These are phyloP conservation scores for Claviceps citrina DNA, from an alignment of 2,329 filamentous ascomycete genomes.

Conservation along the genomic window DNA sequence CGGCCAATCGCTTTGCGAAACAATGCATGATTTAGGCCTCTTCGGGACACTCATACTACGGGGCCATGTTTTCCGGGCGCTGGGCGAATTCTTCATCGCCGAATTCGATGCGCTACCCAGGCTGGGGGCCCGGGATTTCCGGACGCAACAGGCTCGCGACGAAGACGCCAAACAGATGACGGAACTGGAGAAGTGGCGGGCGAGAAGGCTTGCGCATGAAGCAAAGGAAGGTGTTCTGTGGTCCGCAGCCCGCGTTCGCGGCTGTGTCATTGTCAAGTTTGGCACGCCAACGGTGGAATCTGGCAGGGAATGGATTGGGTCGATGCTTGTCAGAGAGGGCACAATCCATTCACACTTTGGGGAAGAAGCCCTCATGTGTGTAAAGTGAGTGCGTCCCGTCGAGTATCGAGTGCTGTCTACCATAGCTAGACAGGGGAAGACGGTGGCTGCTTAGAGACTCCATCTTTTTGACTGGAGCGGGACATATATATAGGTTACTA, in stretches of 20 bases:
- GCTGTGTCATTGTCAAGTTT: constrained; percentile 85
- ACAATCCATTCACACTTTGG: constrained; percentile 60
- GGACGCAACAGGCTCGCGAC: constrained; percentile 33
- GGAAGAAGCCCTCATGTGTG: constrained; percentile 63
- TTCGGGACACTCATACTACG: constrained; percentile 75
- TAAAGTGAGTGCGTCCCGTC: constrained; percentile 29
- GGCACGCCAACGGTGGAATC: constrained; percentile 69
- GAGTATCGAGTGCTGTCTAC: not conserved
- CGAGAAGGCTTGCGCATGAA: constrained; percentile 41
- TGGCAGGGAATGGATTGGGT: constrained; percentile 62
- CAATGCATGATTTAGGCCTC: constrained; percentile 62
- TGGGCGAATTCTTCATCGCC: constrained; percentile 60
- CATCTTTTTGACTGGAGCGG: too few relatives aligned
- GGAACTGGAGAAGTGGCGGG: constrained; percentile 37
- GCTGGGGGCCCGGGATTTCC: constrained; percentile 69
- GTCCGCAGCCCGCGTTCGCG: constrained; percentile 66
- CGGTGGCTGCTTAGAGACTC: not conserved
- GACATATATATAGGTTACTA: too few relatives aligned
- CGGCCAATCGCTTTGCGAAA: constrained; percentile 31
- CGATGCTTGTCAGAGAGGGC: constrained; percentile 60
- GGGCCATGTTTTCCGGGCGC: constrained; percentile 49
- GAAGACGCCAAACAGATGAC: constrained; percentile 22
- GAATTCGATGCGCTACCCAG: constrained; percentile 68
- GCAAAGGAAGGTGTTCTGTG: constrained; percentile 50
- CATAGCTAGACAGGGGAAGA: not conserved